phyloP scores from a whole-genome alignment of 2,329 filamentous ascomycete genomes.

The Bipolaris cookei region DNA sequence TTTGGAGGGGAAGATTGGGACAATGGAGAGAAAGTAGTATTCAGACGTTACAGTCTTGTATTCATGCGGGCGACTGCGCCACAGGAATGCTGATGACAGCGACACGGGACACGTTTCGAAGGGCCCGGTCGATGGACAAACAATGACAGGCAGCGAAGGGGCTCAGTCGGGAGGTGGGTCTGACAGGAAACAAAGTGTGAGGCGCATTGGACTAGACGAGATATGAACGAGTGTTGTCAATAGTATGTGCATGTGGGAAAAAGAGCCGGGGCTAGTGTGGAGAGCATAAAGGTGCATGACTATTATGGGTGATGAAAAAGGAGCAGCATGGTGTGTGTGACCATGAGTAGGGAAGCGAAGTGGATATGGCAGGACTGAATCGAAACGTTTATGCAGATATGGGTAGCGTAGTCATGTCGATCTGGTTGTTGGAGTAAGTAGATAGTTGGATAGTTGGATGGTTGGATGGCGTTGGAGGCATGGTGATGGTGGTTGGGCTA shows the following conservation, averaged over 20 bases:
- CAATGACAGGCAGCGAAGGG: background rate
- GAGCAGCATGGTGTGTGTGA: background rate
- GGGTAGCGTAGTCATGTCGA: background rate
- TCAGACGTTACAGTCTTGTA: too few relatives aligned
- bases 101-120: slow-evolving; percentile 12
- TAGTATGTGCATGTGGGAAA: background rate
- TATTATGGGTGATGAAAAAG: slow-evolving; percentile 6
- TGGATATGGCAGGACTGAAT: slow-evolving; percentile 11
- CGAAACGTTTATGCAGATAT: slow-evolving; percentile 16
- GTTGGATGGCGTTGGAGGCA: background rate
- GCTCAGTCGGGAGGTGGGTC: slow-evolving; percentile 1
- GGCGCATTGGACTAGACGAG: background rate
- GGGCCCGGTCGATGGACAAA: background rate
- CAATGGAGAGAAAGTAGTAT: background rate
- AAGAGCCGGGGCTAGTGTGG: background rate
- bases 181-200: slow-evolving; percentile 10
- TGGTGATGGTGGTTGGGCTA: background rate
- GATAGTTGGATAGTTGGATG: too few relatives aligned
- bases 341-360: background rate
- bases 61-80: background rate
- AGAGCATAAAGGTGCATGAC: background rate
- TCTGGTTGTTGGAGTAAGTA: background rate
- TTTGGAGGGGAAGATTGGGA: background rate
- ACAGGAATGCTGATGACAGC: slow-evolving; percentile 2
- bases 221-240: background rate